phyloP scores from a whole-genome alignment of 306 rosid genomes.

The Prosopis cineraria region DNA sequence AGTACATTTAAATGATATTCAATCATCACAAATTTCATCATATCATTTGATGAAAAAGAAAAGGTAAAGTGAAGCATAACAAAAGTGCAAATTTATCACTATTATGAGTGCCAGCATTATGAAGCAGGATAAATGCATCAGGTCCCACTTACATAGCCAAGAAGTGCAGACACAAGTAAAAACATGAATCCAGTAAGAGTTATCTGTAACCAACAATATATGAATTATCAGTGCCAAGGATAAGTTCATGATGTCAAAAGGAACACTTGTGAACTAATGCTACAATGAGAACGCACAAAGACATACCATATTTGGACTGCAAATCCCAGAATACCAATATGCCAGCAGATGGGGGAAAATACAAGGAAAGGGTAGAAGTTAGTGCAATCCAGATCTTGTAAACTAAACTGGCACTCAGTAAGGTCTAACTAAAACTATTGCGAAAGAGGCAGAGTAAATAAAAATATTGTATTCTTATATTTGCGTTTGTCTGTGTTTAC shows the following conservation, averaged over 20 bases:
- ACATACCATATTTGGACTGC: constrained; percentile 92
- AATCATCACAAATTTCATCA: constrained; percentile 14
- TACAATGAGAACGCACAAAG: constrained; percentile 30
- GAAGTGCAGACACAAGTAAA: constrained; percentile 75
- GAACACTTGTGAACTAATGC: constrained; percentile 16
- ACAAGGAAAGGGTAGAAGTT: constrained; percentile 40
- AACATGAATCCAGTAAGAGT: constrained; percentile 91
- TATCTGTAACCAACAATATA: constrained; percentile 65
- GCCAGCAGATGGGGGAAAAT: constrained; percentile 28
- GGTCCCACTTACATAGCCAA: constrained; percentile 80
- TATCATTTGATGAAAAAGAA: constrained; percentile 17
- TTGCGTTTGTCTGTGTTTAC: not conserved
- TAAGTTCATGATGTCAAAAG: constrained; percentile 22
- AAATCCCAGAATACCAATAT: constrained; percentile 33
- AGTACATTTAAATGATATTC: constrained; percentile 12
- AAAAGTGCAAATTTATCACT: constrained; percentile 24
- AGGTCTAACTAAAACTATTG: constrained; percentile 6
- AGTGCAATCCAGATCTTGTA: constrained; percentile 34
- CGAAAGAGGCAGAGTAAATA: constrained; percentile 18
- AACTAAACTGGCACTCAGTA: constrained; percentile 17
- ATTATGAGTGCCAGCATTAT: constrained; percentile 22
- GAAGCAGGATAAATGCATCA: constrained; percentile 25
- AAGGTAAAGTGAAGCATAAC: constrained; percentile 6
- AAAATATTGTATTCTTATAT: constrained; percentile 15
- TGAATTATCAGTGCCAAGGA: constrained; percentile 29